Evolutionary conservation across 148 eudicot genomes (phyloP).

Genomic region (Hydrangea macrophylla): DNA sequence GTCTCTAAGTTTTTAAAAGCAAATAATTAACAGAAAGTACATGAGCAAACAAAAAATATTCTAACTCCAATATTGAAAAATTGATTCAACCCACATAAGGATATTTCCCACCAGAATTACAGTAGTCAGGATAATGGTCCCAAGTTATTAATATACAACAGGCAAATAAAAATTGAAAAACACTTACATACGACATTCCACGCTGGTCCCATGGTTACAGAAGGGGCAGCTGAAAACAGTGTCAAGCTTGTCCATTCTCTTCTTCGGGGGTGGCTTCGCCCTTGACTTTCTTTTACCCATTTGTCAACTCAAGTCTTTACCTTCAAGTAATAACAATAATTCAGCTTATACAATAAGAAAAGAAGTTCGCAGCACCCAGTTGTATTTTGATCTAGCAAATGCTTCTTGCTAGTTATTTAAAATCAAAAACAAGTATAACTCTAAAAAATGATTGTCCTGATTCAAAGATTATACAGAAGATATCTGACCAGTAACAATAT

Average conservation of each 20-base stretch:
- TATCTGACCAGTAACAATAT: constrained; percentile 1
- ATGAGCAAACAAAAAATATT: background rate
- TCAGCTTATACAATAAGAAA: background rate
- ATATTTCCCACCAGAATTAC: background rate
- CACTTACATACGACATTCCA: constrained; percentile 85
- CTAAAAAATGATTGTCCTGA: too few species aligned
- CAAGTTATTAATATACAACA: background rate
- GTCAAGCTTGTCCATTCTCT: constrained; percentile 85
- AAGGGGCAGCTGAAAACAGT: constrained; percentile 91
- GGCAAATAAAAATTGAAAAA: background rate
- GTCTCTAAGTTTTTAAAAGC: too few species aligned
- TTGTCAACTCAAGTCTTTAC: constrained; percentile 14
- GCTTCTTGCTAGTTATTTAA: too few species aligned
- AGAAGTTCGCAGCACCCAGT: background rate
- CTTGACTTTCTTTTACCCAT: constrained; percentile 97
- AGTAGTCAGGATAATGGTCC: background rate
- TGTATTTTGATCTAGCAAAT: too few species aligned
- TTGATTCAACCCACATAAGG: too few species aligned
- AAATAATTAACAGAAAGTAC: background rate
- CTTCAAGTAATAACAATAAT: background rate
- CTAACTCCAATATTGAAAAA: background rate
- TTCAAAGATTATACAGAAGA: background rate
- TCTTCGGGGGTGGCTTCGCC: constrained; percentile 88
- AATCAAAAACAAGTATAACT: too few species aligned
- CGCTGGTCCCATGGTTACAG: constrained; percentile 86